phyloP scores from a whole-genome alignment of 305 asterid species.

The Euphrasia arctica region DNA sequence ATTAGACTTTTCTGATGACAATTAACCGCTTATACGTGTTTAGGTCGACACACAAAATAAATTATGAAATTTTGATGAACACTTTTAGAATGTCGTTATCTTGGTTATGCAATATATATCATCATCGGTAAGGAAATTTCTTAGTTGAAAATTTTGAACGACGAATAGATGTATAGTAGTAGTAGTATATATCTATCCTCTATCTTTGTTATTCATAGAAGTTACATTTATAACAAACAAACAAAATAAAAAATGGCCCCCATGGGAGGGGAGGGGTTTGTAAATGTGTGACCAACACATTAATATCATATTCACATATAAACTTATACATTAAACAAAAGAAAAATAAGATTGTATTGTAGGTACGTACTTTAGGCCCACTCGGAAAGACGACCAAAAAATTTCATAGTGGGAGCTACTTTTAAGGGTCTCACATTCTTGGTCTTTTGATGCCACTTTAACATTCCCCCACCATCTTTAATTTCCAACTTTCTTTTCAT shows the following conservation, averaged over 20 bases:
- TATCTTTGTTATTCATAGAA: not conserved
- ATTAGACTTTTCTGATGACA: not conserved
- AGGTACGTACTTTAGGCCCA: slow-evolving; percentile 51
- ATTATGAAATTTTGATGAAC: not conserved
- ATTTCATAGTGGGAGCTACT: slow-evolving; percentile 68
- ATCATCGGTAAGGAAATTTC: too few species aligned
- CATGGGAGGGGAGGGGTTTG: slow-evolving; percentile 7
- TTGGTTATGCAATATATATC: slow-evolving; percentile 31
- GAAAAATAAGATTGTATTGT: slow-evolving; percentile 8
- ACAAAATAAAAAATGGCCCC: slow-evolving; percentile 7
- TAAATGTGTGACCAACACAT: slow-evolving; percentile 16
- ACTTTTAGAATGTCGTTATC: slow-evolving; percentile 37
- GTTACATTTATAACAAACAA: not conserved
- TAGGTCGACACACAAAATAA: slow-evolving; percentile 35
- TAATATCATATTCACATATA: not conserved
- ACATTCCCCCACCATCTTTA: slow-evolving; percentile 38
- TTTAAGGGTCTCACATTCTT: slow-evolving; percentile 54
- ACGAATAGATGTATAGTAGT: too few species aligned
- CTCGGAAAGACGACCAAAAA: slow-evolving; percentile 30
- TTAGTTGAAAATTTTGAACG: too few species aligned
- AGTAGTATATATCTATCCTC: too few species aligned
- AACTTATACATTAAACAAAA: slow-evolving; percentile 2
- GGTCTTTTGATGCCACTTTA: slow-evolving; percentile 53
- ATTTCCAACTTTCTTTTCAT: slow-evolving; percentile 25
- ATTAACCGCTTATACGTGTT: slow-evolving; percentile 1